Base-by-base conservation (phyloP, 164 flowering plant species). In the Macadamia integrifolia region DNA sequence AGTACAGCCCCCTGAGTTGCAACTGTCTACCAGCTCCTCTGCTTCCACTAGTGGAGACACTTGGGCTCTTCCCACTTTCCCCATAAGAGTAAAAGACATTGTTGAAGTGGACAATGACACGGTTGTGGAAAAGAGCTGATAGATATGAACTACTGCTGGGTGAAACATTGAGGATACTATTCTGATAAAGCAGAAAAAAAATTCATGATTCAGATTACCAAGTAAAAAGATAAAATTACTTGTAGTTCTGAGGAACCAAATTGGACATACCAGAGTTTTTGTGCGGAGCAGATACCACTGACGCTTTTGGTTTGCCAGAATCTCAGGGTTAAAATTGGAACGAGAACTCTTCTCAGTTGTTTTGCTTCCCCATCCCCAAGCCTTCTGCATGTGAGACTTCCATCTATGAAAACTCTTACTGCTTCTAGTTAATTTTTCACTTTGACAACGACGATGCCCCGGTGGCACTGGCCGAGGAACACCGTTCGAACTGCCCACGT, bases 211-310 rank as follows among this genome's bases (percentile, higher is more conserved):
- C 55, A 3, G 17, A 50, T 6, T 3, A 10, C 55, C 17, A 50
- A 50, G 9, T 50, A 50, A 50, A 50, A 50, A 3, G 55, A 50
- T 9, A 69, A 23, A 23, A 23, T 23, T 23, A 66, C 52, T 43
- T 11, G 29, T 1, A 29, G 60, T 1, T 10, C 9, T 48, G 18
- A 11, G 11, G 5, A 64, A 69, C 6, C 58, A 3, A 14, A 61
- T 59, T 66, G 31, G 65, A 50, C 83, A 65, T 84, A 89, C 97
- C 85, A 35, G 62, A 64, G 77, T 49, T 61, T 80, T 89, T n/a
- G 96, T 82, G 68, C 89, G 89, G 73, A 77, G 72, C 81, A 83
- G 88, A 80, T 89, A 89, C 98, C 98, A 93, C 79, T 85, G 93
- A 13, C 98, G 86, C 76, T 93, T 93, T 69, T 91, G 97, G 79